phyloP scores from a whole-genome alignment of 345 rosid genomes.

The Salix koriyanagi region DNA sequence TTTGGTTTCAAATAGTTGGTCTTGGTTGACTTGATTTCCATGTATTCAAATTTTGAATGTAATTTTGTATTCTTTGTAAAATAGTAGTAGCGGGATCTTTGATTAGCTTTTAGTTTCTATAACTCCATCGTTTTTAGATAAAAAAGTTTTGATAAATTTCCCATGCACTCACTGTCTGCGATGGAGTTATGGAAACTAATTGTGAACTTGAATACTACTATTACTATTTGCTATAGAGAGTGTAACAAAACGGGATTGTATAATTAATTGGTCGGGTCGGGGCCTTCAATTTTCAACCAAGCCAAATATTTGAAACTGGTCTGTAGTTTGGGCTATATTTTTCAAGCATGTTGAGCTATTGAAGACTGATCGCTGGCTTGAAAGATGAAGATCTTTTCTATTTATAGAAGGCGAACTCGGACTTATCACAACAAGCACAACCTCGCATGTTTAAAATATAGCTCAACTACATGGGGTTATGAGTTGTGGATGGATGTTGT shows the following conservation, averaged over 20 bases:
- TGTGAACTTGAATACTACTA: too few relatives aligned
- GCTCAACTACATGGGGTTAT: not conserved
- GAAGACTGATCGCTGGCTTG: not conserved
- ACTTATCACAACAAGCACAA: too few relatives aligned
- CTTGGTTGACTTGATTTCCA: not conserved
- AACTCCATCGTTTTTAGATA: not conserved
- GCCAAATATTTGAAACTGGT: not conserved
- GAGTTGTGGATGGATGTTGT: not conserved
- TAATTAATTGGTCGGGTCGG: not conserved
- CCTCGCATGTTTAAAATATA: too few relatives aligned
- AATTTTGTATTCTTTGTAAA: not conserved
- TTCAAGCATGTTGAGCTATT: not conserved
- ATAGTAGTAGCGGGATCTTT: not conserved
- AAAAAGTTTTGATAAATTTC: not conserved
- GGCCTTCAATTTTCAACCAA: not conserved
- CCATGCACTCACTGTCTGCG: not conserved
- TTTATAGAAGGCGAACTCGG: not conserved
- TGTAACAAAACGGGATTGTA: not conserved
- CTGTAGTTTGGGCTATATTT: not conserved
- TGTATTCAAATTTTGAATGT: not conserved
- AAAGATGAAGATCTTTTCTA: not conserved
- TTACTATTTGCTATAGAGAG: too few relatives aligned
- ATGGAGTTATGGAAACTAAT: too few relatives aligned
- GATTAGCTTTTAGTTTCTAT: not conserved
- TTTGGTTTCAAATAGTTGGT: too few relatives aligned